Evolutionary conservation across 768 basidiomycete genomes (phyloP).

Genomic region (Pholiota molesta): DNA sequence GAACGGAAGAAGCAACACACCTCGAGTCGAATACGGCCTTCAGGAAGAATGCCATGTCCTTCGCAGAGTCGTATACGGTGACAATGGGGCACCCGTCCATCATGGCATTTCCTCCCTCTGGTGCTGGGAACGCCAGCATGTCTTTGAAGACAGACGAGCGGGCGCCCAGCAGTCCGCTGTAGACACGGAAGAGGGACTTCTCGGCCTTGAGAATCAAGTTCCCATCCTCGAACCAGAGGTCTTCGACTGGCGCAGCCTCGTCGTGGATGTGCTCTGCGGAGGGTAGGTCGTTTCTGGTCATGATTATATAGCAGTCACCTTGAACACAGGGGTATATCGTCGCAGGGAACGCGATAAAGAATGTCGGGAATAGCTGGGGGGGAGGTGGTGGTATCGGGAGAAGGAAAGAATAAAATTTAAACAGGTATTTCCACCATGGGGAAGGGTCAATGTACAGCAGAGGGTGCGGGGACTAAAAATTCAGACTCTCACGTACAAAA

Average conservation of each 20-base stretch:
- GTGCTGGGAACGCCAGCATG: conserved; percentile 42
- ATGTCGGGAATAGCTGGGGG: not conserved
- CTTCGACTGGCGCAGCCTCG: conserved; percentile 17
- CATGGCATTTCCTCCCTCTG: conserved; percentile 26
- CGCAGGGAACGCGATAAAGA: conserved; percentile 1
- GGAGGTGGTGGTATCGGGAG: not conserved
- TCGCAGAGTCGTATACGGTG: conserved; percentile 33
- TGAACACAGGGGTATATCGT: conserved; percentile 1
- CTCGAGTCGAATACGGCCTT: conserved; percentile 39
- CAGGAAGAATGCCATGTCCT: conserved; percentile 37
- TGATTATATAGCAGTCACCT: conserved; percentile 1
- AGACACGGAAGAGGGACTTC: conserved; percentile 36
- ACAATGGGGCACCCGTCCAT: conserved; percentile 37
- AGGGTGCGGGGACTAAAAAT: not conserved
- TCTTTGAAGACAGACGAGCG: conserved; percentile 40
- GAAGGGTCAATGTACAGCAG: conserved; percentile 1
- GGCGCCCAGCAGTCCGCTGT: conserved; percentile 36
- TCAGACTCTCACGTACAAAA: not conserved
- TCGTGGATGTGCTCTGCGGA: conserved; percentile 2
- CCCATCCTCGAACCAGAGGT: conserved; percentile 43
- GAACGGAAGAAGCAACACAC: conserved; percentile 19
- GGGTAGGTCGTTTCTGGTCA: conserved; percentile 2
- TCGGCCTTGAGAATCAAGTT: conserved; percentile 41
- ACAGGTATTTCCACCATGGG: not conserved
- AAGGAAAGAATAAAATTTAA: conserved; percentile 2